These are phyloP conservation scores for Theobroma grandiflorum DNA, from an alignment of 441 rosid species.

Conservation along the genomic window DNA sequence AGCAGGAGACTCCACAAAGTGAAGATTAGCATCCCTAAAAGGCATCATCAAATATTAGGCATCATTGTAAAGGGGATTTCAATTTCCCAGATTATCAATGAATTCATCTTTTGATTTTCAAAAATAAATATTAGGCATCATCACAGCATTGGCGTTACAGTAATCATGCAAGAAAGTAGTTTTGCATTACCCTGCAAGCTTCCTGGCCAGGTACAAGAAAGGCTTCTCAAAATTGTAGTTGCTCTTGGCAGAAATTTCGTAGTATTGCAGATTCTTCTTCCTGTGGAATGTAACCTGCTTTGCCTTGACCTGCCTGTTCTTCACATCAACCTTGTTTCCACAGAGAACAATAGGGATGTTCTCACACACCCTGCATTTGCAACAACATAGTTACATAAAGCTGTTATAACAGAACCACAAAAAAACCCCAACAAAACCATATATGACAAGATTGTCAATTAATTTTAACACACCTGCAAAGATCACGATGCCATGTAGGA, in stretches of 20 bases:
- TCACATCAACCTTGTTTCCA: constrained; percentile 84
- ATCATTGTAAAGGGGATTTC: too few species aligned
- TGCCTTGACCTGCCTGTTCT: constrained; percentile 95
- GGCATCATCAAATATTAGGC: constrained; percentile 7
- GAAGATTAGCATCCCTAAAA: constrained; percentile 61
- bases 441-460: not conserved
- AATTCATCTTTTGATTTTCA: too few species aligned
- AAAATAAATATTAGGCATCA: constrained; percentile 12
- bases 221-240: constrained; percentile 95
- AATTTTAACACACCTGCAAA: constrained; percentile 57
- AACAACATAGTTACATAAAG: not conserved
- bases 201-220: constrained; percentile 87
- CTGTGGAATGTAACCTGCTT: constrained; percentile 93
- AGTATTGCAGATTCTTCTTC: constrained; percentile 86
- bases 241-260: constrained; percentile 91
- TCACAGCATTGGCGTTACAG: not conserved
- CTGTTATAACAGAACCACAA: not conserved
- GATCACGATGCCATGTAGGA: constrained; percentile 96
- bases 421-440: not conserved
- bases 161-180: not conserved
- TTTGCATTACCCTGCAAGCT: constrained; percentile 76
- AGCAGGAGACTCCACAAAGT: constrained; percentile 80
- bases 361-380: constrained; percentile 70
- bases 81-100: too few species aligned
- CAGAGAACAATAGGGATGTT: constrained; percentile 88